phyloP scores from a whole-genome alignment of 2,329 filamentous ascomycete genomes.

The Pseudogymnoascus sp. region DNA sequence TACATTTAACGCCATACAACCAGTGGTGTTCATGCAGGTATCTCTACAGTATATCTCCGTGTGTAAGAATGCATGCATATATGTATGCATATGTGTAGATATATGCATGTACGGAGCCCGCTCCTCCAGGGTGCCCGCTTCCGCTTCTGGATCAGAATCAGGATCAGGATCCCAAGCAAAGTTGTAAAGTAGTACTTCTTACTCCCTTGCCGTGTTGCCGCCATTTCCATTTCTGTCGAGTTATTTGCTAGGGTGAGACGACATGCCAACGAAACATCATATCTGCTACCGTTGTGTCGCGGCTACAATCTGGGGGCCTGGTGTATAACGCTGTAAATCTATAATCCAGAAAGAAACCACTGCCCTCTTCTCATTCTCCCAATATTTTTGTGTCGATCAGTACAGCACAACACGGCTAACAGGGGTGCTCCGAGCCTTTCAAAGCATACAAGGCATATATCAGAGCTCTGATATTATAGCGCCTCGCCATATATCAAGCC shows the following conservation, averaged over 20 bases:
- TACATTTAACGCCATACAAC: background rate
- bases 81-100: background rate
- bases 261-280: background rate
- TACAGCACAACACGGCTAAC: background rate
- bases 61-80: slow-evolving; percentile 5
- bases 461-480: background rate
- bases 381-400: background rate
- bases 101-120: background rate
- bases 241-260: background rate
- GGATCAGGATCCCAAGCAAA: too few relatives aligned
- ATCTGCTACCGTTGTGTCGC: background rate
- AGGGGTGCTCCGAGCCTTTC: background rate
- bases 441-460: background rate
- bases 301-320: background rate
- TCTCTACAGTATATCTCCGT: background rate
- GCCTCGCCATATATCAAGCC: background rate
- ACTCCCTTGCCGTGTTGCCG: background rate
- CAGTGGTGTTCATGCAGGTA: background rate
- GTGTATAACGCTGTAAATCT: background rate
- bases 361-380: background rate
- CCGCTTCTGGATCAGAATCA: too few relatives aligned
- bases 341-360: background rate
- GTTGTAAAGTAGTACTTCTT: too few relatives aligned
- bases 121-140: background rate
- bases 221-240: background rate